Evolutionary conservation across 2,329 filamentous ascomycete genomes (phyloP).

Genomic region (Alternaria conjuncta): DNA sequence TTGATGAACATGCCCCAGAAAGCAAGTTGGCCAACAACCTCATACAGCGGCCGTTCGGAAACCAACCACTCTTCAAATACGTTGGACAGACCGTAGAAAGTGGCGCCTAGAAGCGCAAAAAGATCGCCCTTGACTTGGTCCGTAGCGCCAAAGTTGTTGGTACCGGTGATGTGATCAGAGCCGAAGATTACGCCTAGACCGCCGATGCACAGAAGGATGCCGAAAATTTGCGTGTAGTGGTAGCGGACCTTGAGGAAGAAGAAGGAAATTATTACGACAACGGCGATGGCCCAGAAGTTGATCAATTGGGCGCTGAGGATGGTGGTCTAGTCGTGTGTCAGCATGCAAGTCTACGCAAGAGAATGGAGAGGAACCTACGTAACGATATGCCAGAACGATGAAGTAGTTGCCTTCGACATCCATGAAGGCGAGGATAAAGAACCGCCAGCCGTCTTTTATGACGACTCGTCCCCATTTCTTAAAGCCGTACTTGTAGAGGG

Average conservation of each 20-base stretch:
- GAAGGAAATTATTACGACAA: conserved; percentile 87
- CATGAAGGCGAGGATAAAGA: conserved; percentile 85
- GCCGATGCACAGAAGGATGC: conserved; percentile 89
- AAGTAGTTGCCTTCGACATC: conserved; percentile 99
- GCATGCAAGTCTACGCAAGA: neutral
- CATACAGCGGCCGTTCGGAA: conserved; percentile 83
- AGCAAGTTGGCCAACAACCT: conserved; percentile 89
- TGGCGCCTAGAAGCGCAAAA: conserved; percentile 87
- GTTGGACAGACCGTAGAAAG: conserved; percentile 89
- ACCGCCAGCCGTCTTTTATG: conserved; percentile 83
- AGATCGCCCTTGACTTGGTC: conserved; percentile 89
- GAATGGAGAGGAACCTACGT: conserved; percentile 25
- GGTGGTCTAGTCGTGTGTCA: conserved; percentile 67
- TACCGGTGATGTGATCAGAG: conserved; percentile 82
- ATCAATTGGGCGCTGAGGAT: conserved; percentile 92
- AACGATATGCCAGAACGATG: conserved; percentile 89
- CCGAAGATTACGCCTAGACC: conserved; percentile 88
- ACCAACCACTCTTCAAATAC: conserved; percentile 95
- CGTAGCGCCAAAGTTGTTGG: conserved; percentile 70
- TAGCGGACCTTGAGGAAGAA: conserved; percentile 86
- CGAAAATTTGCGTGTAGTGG: conserved; percentile 80
- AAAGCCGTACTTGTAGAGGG: conserved; percentile 79
- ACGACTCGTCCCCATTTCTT: conserved; percentile 71
- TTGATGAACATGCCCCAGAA: conserved; percentile 91
- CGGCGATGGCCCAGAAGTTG: conserved; percentile 98